A percentile compares a stretch with the other conserved stretches of the same genome.
phyloP scores from a whole-genome alignment of 306 rosid species.

The Acacia confusa region DNA sequence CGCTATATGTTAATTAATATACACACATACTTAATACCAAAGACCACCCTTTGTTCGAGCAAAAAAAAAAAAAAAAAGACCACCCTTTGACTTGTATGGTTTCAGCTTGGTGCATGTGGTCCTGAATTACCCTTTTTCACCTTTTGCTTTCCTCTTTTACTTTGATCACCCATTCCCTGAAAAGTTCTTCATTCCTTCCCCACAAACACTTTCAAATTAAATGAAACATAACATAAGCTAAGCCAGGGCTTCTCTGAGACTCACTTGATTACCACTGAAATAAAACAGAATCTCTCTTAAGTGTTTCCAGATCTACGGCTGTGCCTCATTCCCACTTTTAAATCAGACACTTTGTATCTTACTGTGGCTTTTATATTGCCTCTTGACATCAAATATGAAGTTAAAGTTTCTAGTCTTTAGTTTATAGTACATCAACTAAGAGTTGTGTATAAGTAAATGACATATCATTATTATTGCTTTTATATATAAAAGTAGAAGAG shows the following conservation, averaged over 20 bases:
- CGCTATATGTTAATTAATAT: background rate
- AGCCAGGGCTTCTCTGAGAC: constrained; percentile 26
- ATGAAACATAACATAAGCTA: constrained; percentile 31
- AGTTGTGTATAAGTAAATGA: background rate
- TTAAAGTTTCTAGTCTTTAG: background rate
- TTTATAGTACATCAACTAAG: background rate
- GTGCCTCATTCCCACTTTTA: background rate
- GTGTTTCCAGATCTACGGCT: background rate
- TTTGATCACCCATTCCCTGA: constrained; percentile 21
- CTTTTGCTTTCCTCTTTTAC: constrained; percentile 29
- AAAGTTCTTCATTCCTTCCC: constrained; percentile 22
- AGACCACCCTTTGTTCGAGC: constrained; percentile 26
- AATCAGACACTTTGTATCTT: background rate
- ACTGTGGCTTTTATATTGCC: background rate
- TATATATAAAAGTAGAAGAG: background rate
- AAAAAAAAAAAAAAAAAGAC: no score
- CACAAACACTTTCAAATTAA: background rate
- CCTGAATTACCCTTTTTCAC: constrained; percentile 23
- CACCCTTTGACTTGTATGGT: constrained; percentile 17
- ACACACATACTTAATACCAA: constrained; percentile 1
- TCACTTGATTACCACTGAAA: constrained; percentile 19
- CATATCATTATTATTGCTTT: background rate
- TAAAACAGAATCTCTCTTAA: constrained; percentile 25
- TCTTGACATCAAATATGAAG: background rate
- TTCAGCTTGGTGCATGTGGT: constrained; percentile 24